phyloP scores from a whole-genome alignment of 805 yeast genomes.

The Myxozyma nipponensis region DNA sequence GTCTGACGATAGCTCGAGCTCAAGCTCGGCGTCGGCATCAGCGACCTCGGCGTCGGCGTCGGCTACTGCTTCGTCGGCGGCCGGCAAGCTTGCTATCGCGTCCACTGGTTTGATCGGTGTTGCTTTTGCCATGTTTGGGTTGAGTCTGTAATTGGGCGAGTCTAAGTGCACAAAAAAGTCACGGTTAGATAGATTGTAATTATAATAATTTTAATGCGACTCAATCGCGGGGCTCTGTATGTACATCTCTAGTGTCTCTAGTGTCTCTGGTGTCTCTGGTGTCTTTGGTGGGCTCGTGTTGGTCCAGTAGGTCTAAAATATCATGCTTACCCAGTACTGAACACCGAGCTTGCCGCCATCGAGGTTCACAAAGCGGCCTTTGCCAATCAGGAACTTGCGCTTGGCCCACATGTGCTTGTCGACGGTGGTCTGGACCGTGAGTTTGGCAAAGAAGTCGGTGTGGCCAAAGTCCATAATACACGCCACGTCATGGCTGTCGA shows the following conservation, averaged over 20 bases:
- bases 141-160: slow-evolving; percentile 2
- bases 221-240: neutral
- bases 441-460: slow-evolving; percentile 34
- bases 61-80: slow-evolving; percentile 3
- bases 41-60: slow-evolving; percentile 16
- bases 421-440: neutral
- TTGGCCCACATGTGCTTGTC: slow-evolving; percentile 43
- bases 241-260: too few species aligned
- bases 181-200: neutral
- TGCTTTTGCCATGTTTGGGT: slow-evolving; percentile 8
- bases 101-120: slow-evolving; percentile 16
- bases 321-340: slow-evolving; percentile 52
- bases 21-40: slow-evolving; percentile 10
- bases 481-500: slow-evolving; percentile 17
- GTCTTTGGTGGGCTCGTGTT: too few species aligned
- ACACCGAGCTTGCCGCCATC: slow-evolving; percentile 46
- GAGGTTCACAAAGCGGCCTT: slow-evolving; percentile 56
- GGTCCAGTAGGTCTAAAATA: too few species aligned
- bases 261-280: too few species aligned
- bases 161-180: neutral
- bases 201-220: neutral
- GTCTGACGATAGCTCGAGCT: slow-evolving; percentile 22
- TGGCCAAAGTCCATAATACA: slow-evolving; percentile 25
- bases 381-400: slow-evolving; percentile 50
- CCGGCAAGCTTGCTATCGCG: slow-evolving; percentile 1